A percentile compares a stretch with the other conserved stretches of the same genome.
phyloP scores from a whole-genome alignment of 495 filamentous ascomycete species.

The Umbilicaria muhlenbergii region DNA sequence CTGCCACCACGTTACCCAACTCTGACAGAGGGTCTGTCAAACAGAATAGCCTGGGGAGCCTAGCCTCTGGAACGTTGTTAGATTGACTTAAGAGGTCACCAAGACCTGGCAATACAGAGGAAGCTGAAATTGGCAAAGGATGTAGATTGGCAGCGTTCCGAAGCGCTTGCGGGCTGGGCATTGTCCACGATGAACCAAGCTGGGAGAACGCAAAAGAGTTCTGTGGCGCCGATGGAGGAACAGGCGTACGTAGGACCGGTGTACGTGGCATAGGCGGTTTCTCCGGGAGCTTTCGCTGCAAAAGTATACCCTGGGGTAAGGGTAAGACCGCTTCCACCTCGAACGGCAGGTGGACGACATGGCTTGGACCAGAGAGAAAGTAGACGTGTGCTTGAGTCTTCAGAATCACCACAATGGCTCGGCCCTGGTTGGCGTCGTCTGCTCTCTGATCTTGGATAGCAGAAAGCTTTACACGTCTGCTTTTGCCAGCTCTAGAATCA shows the following conservation, averaged over 20 bases:
- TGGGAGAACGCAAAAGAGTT: constrained; percentile 68
- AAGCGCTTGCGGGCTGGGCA: constrained; percentile 1
- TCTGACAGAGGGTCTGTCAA: constrained; percentile 79
- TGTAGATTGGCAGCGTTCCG: neutral
- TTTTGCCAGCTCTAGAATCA: too few species aligned
- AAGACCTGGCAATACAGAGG: constrained; percentile 7
- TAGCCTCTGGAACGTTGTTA: constrained; percentile 37
- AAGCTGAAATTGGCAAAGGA: constrained; percentile 13
- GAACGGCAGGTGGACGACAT: constrained; percentile 87
- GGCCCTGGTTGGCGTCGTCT: constrained; percentile 10
- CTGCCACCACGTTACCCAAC: constrained; percentile 65
- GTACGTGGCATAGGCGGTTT: constrained; percentile 15
- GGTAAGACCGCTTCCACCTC: constrained; percentile 80
- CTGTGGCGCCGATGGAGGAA: constrained; percentile 38
- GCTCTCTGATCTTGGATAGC: too few species aligned
- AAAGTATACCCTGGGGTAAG: constrained; percentile 62
- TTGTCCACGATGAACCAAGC: neutral
- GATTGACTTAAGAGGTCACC: constrained; percentile 13
- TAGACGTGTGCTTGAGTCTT: constrained; percentile 88
- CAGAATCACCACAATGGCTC: constrained; percentile 77
- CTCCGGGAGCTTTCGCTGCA: constrained; percentile 56
- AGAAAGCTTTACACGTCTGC: too few species aligned
- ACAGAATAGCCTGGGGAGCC: constrained; percentile 67
- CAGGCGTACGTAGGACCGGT: constrained; percentile 14
- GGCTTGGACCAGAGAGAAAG: constrained; percentile 74